phyloP scores from a whole-genome alignment of 768 basidiomycete genomes.

The Sarcomyxa edulis region DNA sequence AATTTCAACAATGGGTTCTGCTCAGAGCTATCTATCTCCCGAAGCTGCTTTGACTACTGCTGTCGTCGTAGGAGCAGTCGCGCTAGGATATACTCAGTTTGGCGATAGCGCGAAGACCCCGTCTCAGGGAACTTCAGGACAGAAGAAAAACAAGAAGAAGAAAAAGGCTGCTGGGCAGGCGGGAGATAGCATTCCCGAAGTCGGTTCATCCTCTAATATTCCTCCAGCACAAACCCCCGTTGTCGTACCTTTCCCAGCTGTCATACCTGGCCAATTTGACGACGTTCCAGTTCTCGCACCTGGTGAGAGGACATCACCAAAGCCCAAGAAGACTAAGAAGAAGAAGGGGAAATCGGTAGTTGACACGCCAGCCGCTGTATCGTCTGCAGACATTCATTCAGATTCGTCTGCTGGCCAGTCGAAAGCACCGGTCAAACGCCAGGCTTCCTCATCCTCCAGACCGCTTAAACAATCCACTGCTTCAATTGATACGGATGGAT shows the following conservation, averaged over 20 bases:
- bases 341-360: slow-evolving; percentile 39
- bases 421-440: slow-evolving; percentile 7
- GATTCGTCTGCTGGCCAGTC: slow-evolving; percentile 12
- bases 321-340: slow-evolving; percentile 33
- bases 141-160: slow-evolving; percentile 25
- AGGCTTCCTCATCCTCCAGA: slow-evolving; percentile 13
- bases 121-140: not conserved
- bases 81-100: slow-evolving; percentile 30
- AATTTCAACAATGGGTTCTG: slow-evolving; percentile 33
- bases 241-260: slow-evolving; percentile 28
- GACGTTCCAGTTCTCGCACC: slow-evolving; percentile 3
- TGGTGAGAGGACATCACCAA: slow-evolving; percentile 5
- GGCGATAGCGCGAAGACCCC: slow-evolving; percentile 6
- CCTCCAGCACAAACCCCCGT: slow-evolving; percentile 3
- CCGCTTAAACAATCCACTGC: slow-evolving; percentile 26
- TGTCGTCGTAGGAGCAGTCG: slow-evolving; percentile 35
- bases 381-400: slow-evolving; percentile 15
- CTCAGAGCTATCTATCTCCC: slow-evolving; percentile 36
- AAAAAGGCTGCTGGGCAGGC: slow-evolving; percentile 11
- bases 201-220: slow-evolving; percentile 6
- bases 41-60: slow-evolving; percentile 31
- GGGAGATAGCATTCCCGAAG: slow-evolving; percentile 11
- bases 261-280: slow-evolving; percentile 45
- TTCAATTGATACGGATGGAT: slow-evolving; percentile 48
- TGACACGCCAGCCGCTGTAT: slow-evolving; percentile 7